A percentile compares a stretch with the other conserved stretches of the same genome.
Conservation (phyloP, 2,329 filamentous ascomycete species). For the Phaeophleospora eucalypticola region DNA sequence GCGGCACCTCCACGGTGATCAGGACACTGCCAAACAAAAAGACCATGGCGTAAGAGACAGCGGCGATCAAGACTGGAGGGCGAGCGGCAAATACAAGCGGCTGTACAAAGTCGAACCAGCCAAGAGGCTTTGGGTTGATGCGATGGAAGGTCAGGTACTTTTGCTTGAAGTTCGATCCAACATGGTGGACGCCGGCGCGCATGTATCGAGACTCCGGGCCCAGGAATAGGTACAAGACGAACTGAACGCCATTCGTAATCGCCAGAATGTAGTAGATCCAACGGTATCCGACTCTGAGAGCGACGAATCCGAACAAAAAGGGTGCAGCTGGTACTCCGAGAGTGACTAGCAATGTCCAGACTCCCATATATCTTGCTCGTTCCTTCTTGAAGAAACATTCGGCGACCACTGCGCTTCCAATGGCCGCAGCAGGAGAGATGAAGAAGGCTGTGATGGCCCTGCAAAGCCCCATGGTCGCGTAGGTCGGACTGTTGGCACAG, state of each 20-base stretch:
- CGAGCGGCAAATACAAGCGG: neutral
- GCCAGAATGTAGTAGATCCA: neutral
- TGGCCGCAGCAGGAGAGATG: neutral
- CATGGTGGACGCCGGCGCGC: neutral
- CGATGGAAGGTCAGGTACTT: neutral
- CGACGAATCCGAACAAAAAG: neutral
- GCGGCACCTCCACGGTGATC: neutral
- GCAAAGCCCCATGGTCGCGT: slow-evolving; percentile 1
- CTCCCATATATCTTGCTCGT: neutral
- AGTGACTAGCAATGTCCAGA: neutral
- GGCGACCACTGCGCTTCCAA: neutral
- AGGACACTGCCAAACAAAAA: slow-evolving; percentile 1
- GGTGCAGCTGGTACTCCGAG: slow-evolving; percentile 1
- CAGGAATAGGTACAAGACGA: neutral
- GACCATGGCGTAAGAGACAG: slow-evolving; percentile 1
- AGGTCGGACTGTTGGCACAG: neutral
- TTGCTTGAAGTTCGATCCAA: neutral
- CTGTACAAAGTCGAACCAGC: neutral
- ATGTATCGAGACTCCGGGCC: neutral
- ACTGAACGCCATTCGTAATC: neutral
- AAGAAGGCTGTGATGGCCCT: slow-evolving; percentile 1
- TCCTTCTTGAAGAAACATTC: neutral
- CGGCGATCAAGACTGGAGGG: neutral
- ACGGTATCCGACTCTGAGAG: neutral
- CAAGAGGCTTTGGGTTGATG: slow-evolving; percentile 1